phyloP scores from a whole-genome alignment of 2,329 filamentous ascomycete species.

The Teratosphaeria gauchensis region DNA sequence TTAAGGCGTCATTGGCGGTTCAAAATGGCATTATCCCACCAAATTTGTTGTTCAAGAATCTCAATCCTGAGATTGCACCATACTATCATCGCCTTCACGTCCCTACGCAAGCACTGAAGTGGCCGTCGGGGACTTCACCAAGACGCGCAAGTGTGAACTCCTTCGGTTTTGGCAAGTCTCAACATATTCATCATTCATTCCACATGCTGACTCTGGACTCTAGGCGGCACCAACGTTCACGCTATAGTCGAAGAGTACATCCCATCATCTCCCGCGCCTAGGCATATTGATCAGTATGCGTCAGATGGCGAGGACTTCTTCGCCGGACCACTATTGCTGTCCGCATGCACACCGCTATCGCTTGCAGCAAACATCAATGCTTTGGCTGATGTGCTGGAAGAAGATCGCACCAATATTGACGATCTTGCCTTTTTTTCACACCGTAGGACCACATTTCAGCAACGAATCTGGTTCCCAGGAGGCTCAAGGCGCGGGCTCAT shows the following conservation, averaged over 20 bases:
- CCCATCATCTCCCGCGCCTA: background rate
- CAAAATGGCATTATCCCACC: slow-evolving; percentile 16
- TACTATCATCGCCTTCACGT: background rate
- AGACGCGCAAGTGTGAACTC: background rate
- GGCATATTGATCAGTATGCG: background rate
- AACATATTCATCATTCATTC: no score
- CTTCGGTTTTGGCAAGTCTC: background rate
- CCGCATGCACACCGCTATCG: background rate
- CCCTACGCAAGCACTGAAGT: background rate
- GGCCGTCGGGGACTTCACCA: background rate
- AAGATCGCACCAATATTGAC: background rate
- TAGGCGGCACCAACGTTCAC: background rate
- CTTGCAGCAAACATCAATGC: background rate
- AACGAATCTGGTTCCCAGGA: background rate
- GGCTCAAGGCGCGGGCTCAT: background rate
- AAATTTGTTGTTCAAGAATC: background rate
- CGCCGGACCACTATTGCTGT: background rate
- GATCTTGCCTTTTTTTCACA: background rate
- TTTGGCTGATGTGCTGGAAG: background rate
- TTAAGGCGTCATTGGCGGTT: slow-evolving; percentile 11
- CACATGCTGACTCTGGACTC: background rate
- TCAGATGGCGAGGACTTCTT: background rate
- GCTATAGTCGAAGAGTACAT: background rate
- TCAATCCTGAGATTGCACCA: background rate
- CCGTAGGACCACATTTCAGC: background rate